These are phyloP conservation scores for Cyberlindnera amylophila DNA, from an alignment of 805 yeast genomes.

Conservation along the genomic window DNA sequence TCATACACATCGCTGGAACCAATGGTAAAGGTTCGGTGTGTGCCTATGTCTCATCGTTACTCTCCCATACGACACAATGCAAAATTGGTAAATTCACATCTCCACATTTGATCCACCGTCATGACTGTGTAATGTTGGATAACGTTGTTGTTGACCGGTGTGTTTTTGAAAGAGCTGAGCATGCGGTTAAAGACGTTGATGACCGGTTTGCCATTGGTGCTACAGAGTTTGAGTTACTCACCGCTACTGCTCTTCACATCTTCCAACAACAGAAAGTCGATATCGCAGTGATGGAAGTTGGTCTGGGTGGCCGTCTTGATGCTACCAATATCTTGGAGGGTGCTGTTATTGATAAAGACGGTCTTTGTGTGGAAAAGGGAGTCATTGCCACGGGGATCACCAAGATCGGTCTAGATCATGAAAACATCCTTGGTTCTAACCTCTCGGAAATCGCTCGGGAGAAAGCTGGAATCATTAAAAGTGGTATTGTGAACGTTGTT, in stretches of 20 bases:
- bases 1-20: constrained; percentile 94
- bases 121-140: constrained; percentile 73
- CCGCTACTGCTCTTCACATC: constrained; percentile 80
- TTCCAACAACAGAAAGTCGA: constrained; percentile 59
- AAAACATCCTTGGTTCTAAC: constrained; percentile 65
- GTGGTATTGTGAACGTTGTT: constrained; percentile 52
- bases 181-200: constrained; percentile 40
- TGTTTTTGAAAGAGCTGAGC: constrained; percentile 44
- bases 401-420: constrained; percentile 85
- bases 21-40: constrained; percentile 96
- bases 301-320: constrained; percentile 86
- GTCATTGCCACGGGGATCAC: constrained; percentile 71
- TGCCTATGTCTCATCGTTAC: constrained; percentile 67
- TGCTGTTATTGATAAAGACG: constrained; percentile 12
- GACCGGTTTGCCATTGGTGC: constrained; percentile 48
- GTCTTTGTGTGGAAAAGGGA: constrained; percentile 26
- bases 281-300: constrained; percentile 87
- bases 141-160: constrained; percentile 47
- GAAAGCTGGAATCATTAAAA: constrained; percentile 84
- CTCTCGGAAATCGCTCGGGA: constrained; percentile 64
- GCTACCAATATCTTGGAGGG: constrained; percentile 73
- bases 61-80: constrained; percentile 41
- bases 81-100: constrained; percentile 80
- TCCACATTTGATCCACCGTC: constrained; percentile 72
- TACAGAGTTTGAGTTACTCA: constrained; percentile 83